These are phyloP conservation scores for Fagus crenata DNA, from an alignment of 306 rosid species.

Conservation along the genomic window DNA sequence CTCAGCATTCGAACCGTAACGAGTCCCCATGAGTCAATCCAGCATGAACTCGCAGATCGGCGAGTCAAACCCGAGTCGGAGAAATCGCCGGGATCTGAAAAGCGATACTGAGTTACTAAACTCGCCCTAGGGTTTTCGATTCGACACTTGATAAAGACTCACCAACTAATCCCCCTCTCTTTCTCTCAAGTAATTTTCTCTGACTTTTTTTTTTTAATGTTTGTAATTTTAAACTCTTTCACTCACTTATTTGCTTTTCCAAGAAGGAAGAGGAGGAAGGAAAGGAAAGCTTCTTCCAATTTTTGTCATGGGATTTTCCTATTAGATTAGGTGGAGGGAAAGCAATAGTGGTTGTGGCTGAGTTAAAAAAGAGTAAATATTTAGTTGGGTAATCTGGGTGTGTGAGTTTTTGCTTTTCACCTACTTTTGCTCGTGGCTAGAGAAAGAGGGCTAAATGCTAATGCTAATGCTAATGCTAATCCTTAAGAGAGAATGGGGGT, in stretches of 20 bases:
- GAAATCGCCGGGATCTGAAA: constrained; percentile 49
- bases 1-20: constrained; percentile 31
- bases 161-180: not conserved
- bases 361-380: not conserved
- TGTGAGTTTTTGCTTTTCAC: constrained; percentile 62
- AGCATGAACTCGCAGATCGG: constrained; percentile 38
- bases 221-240: constrained; percentile 18
- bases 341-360: constrained; percentile 52
- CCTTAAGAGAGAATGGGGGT: too few species aligned
- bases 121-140: constrained; percentile 16
- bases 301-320: not conserved
- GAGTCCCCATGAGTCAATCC: constrained; percentile 34
- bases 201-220: not conserved
- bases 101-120: constrained; percentile 8
- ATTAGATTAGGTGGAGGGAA: constrained; percentile 54
- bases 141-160: constrained; percentile 2
- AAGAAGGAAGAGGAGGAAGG: not conserved
- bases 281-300: not conserved
- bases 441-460: not conserved
- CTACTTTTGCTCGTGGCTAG: constrained; percentile 44
- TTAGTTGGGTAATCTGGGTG: constrained; percentile 26
- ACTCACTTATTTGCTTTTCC: not conserved
- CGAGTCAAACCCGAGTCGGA: constrained; percentile 10
- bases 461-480: too few species aligned
- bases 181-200: not conserved